Conservation (phyloP, 352 stramenopile species). For the Phytophthora ohioensis region DNA sequence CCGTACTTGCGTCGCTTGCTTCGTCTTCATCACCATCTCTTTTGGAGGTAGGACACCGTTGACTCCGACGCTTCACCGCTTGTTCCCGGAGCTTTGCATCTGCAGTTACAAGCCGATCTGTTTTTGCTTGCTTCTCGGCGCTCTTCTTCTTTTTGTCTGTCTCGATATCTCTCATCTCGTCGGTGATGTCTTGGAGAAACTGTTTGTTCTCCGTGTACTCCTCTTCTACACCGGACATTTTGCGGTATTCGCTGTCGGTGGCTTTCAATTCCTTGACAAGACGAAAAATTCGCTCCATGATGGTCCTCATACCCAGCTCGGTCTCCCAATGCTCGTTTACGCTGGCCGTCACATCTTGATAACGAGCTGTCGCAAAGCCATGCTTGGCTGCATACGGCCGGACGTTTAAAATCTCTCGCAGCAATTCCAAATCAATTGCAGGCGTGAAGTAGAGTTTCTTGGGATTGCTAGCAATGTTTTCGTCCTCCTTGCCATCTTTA, state of each 20-base stretch:
- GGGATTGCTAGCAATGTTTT: not conserved
- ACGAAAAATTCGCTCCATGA: constrained; percentile 14
- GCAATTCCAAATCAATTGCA: constrained; percentile 5
- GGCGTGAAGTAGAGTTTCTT: constrained; percentile 8
- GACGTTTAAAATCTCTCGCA: constrained; percentile 6
- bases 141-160: too few species aligned
- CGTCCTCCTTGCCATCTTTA: not conserved
- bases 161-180: too few species aligned
- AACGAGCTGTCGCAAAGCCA: not conserved
- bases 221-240: not conserved
- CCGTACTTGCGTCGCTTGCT: too few species aligned
- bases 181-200: too few species aligned
- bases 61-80: too few species aligned
- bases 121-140: too few species aligned
- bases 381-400: constrained; percentile 5
- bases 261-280: constrained; percentile 14
- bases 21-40: too few species aligned
- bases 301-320: constrained; percentile 1
- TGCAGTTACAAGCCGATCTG: too few species aligned
- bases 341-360: not conserved
- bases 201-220: not conserved
- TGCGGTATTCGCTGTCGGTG: constrained; percentile 4
- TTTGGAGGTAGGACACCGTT: too few species aligned
- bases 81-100: too few species aligned
- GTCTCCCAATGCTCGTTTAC: constrained; percentile 10